Evolutionary conservation across 306 rosid genomes (phyloP).

Genomic region (Ammopiptanthus mongolicus): DNA sequence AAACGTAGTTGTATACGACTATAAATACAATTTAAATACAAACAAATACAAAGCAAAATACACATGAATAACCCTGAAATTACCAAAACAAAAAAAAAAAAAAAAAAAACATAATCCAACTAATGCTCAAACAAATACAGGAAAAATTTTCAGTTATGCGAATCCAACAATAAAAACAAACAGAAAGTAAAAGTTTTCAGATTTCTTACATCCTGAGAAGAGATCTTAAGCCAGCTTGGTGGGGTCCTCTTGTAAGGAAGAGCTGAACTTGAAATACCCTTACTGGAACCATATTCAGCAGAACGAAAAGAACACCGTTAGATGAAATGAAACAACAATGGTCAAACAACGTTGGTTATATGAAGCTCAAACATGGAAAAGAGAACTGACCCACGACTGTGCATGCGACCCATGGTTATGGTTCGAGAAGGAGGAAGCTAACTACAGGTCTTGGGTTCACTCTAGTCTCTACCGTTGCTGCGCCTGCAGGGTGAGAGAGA

Average conservation of each 20-base stretch:
- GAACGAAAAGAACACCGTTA: neutral
- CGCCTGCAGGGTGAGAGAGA: no score
- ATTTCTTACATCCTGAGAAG: constrained; percentile 49
- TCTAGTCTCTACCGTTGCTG: no score
- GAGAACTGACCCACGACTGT: constrained; percentile 48
- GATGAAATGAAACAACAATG: no score
- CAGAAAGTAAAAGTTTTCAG: neutral
- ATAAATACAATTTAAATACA: no score
- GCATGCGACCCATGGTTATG: constrained; percentile 56
- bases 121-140: neutral
- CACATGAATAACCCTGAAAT: neutral
- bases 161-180: no score
- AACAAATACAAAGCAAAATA: neutral
- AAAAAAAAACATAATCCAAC: neutral
- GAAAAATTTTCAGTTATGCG: neutral
- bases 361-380: neutral
- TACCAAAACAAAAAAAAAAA: no score
- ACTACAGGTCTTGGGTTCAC: neutral
- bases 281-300: constrained; percentile 23
- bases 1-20: no score
- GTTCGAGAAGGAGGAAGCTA: neutral
- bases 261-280: constrained; percentile 66
- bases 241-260: constrained; percentile 66
- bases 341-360: neutral
- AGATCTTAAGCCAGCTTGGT: constrained; percentile 57